Evolutionary conservation across 2,329 filamentous ascomycete species (phyloP).

Genomic region (Fusarium floridanum): DNA sequence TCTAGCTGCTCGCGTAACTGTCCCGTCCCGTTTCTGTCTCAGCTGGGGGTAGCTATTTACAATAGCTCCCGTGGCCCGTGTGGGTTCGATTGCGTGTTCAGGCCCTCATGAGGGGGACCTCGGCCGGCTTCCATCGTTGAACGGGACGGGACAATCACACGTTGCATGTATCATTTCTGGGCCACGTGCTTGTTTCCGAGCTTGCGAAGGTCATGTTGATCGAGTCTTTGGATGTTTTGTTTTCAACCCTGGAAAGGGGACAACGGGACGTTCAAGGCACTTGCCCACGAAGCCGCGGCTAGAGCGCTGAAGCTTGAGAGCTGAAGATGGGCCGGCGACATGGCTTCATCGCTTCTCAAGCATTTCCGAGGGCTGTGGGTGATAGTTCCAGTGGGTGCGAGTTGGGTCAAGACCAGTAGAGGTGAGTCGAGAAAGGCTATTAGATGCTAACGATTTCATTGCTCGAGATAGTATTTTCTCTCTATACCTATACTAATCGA

Average conservation of each 20-base stretch:
- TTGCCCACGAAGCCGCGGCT: background rate
- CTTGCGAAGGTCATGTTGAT: background rate
- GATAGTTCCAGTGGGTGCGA: background rate
- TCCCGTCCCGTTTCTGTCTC: constrained; percentile 1
- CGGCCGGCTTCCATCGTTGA: background rate
- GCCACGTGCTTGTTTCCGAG: background rate
- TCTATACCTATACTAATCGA: background rate
- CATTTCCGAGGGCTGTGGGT: background rate
- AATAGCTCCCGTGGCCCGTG: background rate
- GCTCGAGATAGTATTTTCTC: background rate
- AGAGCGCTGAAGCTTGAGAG: background rate
- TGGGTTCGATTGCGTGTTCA: constrained; percentile 10
- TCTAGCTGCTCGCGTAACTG: background rate
- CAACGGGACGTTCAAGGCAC: background rate
- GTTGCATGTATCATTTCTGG: constrained; percentile 5
- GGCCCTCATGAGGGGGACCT: constrained; percentile 1
- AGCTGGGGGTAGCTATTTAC: constrained; percentile 1
- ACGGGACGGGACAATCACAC: background rate
- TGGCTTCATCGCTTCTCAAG: background rate
- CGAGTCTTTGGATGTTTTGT: background rate
- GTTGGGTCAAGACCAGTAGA: background rate
- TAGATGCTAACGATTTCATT: background rate
- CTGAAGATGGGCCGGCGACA: background rate
- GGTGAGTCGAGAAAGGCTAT: background rate
- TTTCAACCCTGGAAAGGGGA: background rate